These are phyloP conservation scores for Coffea humblotiana DNA, from an alignment of 305 asterid genomes.

Conservation along the genomic window DNA sequence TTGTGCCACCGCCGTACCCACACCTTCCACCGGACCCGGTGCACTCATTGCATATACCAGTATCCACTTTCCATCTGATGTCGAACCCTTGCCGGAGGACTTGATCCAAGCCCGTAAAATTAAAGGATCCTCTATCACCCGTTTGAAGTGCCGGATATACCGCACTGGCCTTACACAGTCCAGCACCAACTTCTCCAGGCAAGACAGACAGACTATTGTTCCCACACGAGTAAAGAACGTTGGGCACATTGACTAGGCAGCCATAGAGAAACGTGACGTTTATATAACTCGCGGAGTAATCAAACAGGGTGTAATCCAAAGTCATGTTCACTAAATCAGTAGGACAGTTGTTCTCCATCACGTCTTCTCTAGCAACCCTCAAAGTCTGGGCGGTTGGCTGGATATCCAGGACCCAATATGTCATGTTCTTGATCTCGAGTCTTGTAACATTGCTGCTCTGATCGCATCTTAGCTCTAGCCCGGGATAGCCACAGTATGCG, in stretches of 20 bases:
- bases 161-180: conserved; percentile 45
- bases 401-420: conserved; percentile 40
- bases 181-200: conserved; percentile 49
- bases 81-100: conserved; percentile 52
- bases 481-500: conserved; percentile 63
- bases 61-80: conserved; percentile 51
- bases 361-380: conserved; percentile 56
- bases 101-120: conserved; percentile 32
- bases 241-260: conserved; percentile 33
- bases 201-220: conserved; percentile 25
- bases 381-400: conserved; percentile 34
- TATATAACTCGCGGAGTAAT: conserved; percentile 29
- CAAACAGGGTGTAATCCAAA: conserved; percentile 47
- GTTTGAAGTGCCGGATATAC: conserved; percentile 41
- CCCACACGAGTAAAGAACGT: conserved; percentile 37
- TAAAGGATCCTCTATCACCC: conserved; percentile 23
- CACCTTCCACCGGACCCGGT: conserved; percentile 51
- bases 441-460: conserved; percentile 28
- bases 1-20: conserved; percentile 36
- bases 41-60: conserved; percentile 46
- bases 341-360: conserved; percentile 46
- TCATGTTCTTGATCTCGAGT: conserved; percentile 37
- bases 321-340: conserved; percentile 48
- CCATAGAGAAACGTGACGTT: conserved; percentile 62
- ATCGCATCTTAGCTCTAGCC: conserved; percentile 45